Conservation (phyloP, 345 rosid species). For the Populus tremula region DNA sequence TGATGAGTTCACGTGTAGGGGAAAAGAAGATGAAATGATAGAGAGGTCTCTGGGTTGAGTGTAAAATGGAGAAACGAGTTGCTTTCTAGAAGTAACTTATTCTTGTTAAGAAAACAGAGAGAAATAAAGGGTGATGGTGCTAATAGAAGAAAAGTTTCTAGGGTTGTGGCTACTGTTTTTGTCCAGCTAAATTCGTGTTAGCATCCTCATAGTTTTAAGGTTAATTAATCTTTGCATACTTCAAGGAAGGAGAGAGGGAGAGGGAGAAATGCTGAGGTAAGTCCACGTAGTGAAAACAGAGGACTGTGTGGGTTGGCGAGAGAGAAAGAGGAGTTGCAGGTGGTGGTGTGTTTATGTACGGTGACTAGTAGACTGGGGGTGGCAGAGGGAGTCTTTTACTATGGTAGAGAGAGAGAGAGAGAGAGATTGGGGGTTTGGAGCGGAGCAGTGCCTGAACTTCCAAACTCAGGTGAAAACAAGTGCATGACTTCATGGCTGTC, state of each 20-base stretch:
- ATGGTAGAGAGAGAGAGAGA: background rate
- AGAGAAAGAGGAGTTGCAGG: background rate
- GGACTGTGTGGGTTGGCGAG: background rate
- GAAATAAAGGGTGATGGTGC: background rate
- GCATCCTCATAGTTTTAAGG: too few relatives aligned
- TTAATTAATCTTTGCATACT: background rate
- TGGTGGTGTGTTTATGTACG: background rate
- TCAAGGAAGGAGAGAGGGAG: slow-evolving; percentile 8
- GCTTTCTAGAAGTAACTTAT: background rate
- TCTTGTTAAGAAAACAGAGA: background rate
- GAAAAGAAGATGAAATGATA: background rate
- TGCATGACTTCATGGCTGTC: slow-evolving; percentile 40
- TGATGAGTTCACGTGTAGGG: background rate
- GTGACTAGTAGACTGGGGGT: background rate
- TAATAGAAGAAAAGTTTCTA: background rate
- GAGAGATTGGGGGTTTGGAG: background rate
- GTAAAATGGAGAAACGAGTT: background rate
- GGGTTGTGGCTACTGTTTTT: background rate
- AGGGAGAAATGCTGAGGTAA: background rate
- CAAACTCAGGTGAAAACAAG: slow-evolving; percentile 15
- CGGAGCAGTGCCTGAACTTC: background rate
- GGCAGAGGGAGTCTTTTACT: background rate
- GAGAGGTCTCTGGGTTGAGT: background rate
- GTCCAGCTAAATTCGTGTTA: slow-evolving; percentile 19
- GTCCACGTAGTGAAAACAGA: background rate